Conservation (phyloP, 768 basidiomycete genomes). For the Calocybe indica region DNA sequence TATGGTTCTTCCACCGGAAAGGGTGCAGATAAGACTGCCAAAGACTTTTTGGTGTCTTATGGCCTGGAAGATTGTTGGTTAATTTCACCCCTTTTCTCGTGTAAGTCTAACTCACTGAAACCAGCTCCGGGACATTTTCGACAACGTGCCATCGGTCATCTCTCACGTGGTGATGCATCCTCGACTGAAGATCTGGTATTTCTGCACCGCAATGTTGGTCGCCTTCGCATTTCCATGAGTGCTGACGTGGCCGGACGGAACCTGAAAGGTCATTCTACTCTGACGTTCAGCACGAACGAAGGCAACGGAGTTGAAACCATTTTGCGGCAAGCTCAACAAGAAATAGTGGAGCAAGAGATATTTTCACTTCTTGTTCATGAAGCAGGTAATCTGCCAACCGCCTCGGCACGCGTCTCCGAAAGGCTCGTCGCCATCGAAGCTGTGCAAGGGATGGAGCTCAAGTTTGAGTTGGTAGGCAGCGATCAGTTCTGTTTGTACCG, state of each 20-base stretch:
- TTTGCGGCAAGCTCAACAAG: conserved; percentile 57
- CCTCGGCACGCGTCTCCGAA: conserved; percentile 74
- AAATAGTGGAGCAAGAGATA: conserved; percentile 77
- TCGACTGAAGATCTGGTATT: conserved; percentile 45
- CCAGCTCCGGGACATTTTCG: conserved; percentile 55
- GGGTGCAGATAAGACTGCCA: conserved; percentile 74
- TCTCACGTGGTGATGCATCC: conserved; percentile 41
- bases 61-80: conserved; percentile 77
- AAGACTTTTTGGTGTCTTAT: conserved; percentile 76
- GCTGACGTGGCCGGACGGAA: conserved; percentile 26
- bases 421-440: conserved; percentile 71
- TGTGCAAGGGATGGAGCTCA: conserved; percentile 63
- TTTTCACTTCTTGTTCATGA: conserved; percentile 70
- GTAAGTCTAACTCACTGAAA: conserved; percentile 18
- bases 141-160: conserved; percentile 63
- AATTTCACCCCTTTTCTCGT: not conserved
- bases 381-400: conserved; percentile 70
- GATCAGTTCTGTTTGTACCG: not conserved
- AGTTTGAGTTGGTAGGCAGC: conserved; percentile 63
- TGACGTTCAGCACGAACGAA: conserved; percentile 20
- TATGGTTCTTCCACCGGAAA: conserved; percentile 64
- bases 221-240: conserved; percentile 54
- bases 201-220: conserved; percentile 56
- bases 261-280: conserved; percentile 27
- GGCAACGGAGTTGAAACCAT: conserved; percentile 34